These are phyloP conservation scores for Penicillium egyptiacum DNA, from an alignment of 495 filamentous ascomycete species.

Conservation along the genomic window DNA sequence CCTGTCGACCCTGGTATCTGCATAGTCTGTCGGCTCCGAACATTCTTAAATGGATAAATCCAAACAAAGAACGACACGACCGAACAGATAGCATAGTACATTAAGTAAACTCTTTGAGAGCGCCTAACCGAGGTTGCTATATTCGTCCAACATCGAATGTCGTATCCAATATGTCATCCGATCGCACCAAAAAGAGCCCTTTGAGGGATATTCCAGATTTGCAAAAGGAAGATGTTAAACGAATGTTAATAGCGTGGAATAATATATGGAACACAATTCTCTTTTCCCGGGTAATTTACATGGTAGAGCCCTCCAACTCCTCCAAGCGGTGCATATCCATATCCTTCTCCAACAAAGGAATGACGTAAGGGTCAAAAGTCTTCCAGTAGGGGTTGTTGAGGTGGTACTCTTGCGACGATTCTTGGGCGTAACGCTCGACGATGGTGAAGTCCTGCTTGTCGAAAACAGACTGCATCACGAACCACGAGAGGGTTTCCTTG, in stretches of 20 bases:
- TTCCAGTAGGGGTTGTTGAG: constrained; percentile 68
- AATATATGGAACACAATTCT: background rate
- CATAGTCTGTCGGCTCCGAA: constrained; percentile 1
- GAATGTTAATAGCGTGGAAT: background rate
- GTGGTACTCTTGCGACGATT: constrained; percentile 60
- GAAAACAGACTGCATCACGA: constrained; percentile 64
- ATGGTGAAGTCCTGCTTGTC: constrained; percentile 67
- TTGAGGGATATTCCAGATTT: background rate
- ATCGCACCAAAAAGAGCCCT: background rate
- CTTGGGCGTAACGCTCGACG: constrained; percentile 64
- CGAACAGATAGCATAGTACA: background rate
- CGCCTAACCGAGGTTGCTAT: background rate
- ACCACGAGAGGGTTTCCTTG: constrained; percentile 66
- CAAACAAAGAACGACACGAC: background rate
- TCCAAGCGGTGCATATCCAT: constrained; percentile 65
- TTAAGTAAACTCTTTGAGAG: background rate
- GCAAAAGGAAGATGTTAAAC: background rate
- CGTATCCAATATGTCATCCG: background rate
- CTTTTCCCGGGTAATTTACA: background rate
- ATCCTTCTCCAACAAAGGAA: constrained; percentile 60
- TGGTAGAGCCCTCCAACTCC: constrained; percentile 40
- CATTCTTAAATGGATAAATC: background rate
- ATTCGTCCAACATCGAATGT: background rate
- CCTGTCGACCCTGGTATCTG: background rate
- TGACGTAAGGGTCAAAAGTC: constrained; percentile 67